Percentiles rank a stretch among this genome's conserved stretches.
These are phyloP conservation scores for Fraxinus velutina DNA, from an alignment of 305 asterid genomes.

Conservation along the genomic window DNA sequence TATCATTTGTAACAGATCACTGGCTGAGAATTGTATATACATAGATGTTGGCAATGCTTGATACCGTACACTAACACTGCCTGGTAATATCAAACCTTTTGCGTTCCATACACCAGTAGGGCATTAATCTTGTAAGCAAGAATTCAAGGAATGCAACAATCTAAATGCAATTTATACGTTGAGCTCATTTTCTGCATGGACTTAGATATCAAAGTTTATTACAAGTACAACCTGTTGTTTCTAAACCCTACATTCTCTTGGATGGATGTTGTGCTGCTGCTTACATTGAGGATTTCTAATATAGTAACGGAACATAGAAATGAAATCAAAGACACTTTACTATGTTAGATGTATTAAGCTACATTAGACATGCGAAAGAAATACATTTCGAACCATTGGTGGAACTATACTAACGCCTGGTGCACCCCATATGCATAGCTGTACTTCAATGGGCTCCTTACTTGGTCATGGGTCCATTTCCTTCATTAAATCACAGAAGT, in stretches of 20 bases:
- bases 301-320: background rate
- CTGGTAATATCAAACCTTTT: background rate
- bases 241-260: background rate
- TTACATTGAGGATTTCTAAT: background rate
- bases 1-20: conserved; percentile 1
- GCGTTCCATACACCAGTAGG: background rate
- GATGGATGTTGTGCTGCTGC: background rate
- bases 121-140: background rate
- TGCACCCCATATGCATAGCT: background rate
- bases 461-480: background rate
- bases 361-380: background rate
- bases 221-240: background rate
- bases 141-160: background rate
- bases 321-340: background rate
- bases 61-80: background rate
- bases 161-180: background rate
- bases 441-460: background rate
- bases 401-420: conserved; percentile 5
- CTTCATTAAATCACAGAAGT: background rate
- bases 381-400: conserved; percentile 7
- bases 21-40: conserved; percentile 8
- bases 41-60: background rate
- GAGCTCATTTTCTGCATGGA: background rate
- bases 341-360: background rate
- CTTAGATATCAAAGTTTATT: background rate